A percentile compares a stretch with the other conserved stretches of the same genome.
phyloP scores from a whole-genome alignment of 1,284 basidiomycete species.

The Apiotrichum gracile region DNA sequence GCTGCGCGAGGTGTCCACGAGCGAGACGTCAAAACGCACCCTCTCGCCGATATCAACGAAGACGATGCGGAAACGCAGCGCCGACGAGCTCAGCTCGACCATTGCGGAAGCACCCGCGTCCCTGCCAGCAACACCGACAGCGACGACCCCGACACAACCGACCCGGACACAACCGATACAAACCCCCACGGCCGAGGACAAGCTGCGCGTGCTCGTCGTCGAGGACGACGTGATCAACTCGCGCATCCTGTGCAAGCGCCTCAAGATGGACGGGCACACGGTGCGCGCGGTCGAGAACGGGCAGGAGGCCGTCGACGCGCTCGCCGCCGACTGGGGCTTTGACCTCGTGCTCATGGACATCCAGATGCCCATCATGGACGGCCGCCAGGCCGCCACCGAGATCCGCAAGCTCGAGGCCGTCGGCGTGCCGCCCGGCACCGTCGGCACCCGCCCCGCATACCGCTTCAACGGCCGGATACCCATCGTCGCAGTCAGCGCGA shows the following conservation, averaged over 20 bases:
- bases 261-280: constrained; percentile 62
- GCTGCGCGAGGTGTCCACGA: no score
- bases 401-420: constrained; percentile 60
- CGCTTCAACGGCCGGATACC: constrained; percentile 65
- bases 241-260: constrained; percentile 63
- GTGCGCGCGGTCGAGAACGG: constrained; percentile 68
- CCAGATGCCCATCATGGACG: constrained; percentile 81
- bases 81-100: no score
- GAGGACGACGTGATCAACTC: constrained; percentile 72
- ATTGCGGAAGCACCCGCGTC: no score
- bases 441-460: not conserved
- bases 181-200: constrained; percentile 18
- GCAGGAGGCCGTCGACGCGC: constrained; percentile 64
- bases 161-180: constrained; percentile 4
- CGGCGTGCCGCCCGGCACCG: not conserved
- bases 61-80: no score
- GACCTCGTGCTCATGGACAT: constrained; percentile 80
- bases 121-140: not conserved
- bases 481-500: constrained; percentile 78
- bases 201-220: constrained; percentile 61
- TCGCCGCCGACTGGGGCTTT: constrained; percentile 55
- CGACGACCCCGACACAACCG: not conserved
- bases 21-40: no score
- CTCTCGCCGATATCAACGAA: no score
- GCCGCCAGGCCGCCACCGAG: constrained; percentile 63